A percentile compares a stretch with the other conserved stretches of the same genome.
Conservation (phyloP, 768 basidiomycete genomes). For the Agaricus sinodeliciosus region DNA sequence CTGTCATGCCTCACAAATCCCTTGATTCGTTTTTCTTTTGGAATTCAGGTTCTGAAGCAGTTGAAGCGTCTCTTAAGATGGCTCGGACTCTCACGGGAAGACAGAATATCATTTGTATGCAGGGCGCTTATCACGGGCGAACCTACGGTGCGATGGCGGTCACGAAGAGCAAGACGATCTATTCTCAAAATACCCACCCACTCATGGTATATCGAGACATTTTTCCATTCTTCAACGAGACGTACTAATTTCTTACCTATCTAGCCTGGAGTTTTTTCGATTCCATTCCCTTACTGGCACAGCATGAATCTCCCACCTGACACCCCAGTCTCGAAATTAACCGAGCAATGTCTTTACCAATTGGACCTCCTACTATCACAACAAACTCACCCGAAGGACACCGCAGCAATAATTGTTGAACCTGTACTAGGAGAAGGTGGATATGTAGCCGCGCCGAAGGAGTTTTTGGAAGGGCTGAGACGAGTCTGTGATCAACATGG, state of each 20-base stretch:
- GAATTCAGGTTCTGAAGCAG: slow-evolving; percentile 94
- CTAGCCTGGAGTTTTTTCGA: slow-evolving; percentile 77
- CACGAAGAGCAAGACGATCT: slow-evolving; percentile 91
- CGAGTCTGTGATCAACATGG: slow-evolving; percentile 82
- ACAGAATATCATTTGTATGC: slow-evolving; percentile 89
- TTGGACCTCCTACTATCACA: slow-evolving; percentile 72
- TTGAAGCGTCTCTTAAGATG: slow-evolving; percentile 88
- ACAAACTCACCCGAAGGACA: slow-evolving; percentile 78
- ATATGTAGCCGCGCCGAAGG: slow-evolving; percentile 81
- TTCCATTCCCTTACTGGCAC: slow-evolving; percentile 93
- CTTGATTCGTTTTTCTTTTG: slow-evolving; percentile 96
- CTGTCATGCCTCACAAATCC: slow-evolving; percentile 85
- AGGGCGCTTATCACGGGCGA: slow-evolving; percentile 86
- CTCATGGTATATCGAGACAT: slow-evolving; percentile 54
- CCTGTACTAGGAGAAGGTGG: slow-evolving; percentile 95
- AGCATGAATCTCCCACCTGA: slow-evolving; percentile 54
- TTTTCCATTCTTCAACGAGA: not conserved
- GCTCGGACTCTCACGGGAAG: slow-evolving; percentile 69
- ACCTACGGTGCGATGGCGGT: slow-evolving; percentile 92
- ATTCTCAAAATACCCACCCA: slow-evolving; percentile 71
- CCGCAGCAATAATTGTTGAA: slow-evolving; percentile 91
- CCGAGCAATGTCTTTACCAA: slow-evolving; percentile 66
- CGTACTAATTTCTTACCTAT: slow-evolving; percentile 2
- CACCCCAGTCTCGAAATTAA: slow-evolving; percentile 51
- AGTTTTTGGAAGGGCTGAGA: slow-evolving; percentile 75